phyloP scores from a whole-genome alignment of 352 stramenopile species.

The Globisporangium paddicum region DNA sequence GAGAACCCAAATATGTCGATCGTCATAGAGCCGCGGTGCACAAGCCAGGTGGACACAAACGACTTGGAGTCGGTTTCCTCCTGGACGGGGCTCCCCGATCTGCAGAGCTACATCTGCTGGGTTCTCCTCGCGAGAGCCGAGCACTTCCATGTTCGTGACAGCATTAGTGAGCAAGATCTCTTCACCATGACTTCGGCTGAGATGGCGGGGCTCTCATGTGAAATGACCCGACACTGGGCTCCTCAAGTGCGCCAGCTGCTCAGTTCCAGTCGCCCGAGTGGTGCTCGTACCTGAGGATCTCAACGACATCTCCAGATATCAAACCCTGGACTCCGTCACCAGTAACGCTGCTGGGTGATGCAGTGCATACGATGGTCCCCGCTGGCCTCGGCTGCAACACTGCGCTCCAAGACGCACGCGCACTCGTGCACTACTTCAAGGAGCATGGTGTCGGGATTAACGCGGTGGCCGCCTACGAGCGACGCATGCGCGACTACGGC shows the following conservation, averaged over 20 bases:
- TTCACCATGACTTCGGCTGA: constrained; percentile 39
- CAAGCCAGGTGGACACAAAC: constrained; percentile 23
- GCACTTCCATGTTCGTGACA: constrained; percentile 34
- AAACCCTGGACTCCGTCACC: constrained; percentile 34
- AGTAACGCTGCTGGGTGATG: constrained; percentile 56
- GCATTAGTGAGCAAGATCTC: constrained; percentile 30
- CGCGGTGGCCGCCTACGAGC: too few species aligned
- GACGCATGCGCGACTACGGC: too few species aligned
- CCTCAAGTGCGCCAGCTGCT: constrained; percentile 42
- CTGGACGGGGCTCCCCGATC: constrained; percentile 16
- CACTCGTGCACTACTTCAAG: constrained; percentile 38
- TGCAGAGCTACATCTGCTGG: constrained; percentile 62
- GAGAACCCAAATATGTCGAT: too few species aligned
- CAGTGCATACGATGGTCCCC: constrained; percentile 56
- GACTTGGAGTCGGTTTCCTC: constrained; percentile 17
- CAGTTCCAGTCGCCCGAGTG: constrained; percentile 38
- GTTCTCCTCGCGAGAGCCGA: constrained; percentile 46
- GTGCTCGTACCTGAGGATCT: constrained; percentile 59
- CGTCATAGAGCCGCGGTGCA: too few species aligned
- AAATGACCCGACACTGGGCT: constrained; percentile 44
- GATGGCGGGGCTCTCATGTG: constrained; percentile 37
- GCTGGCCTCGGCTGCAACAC: constrained; percentile 53
- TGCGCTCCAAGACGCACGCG: constrained; percentile 46
- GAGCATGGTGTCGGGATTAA: constrained; percentile 41
- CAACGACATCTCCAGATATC: constrained; percentile 55